Evolutionary conservation across 2,329 filamentous ascomycete species (phyloP), one percentile per base, ranked within the genome.

Genomic region (Colletotrichum liaoningense): DNA sequence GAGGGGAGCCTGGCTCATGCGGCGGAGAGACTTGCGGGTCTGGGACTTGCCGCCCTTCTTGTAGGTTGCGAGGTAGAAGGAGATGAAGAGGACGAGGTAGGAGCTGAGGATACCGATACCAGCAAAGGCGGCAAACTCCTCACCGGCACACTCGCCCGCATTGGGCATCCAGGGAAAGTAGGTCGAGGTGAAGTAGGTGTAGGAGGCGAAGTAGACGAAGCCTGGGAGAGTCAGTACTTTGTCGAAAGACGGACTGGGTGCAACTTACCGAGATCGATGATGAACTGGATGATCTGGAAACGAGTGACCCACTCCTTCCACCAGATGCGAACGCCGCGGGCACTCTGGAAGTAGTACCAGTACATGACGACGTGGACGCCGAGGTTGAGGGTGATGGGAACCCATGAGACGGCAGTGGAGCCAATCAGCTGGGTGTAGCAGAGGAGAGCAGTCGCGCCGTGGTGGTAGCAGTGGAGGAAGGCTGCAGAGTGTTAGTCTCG

Each of bases 331-430:
- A 98, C 91, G 78, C 97, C 97, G 79, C 96, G 95, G 68, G 96
- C 95, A 81, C 94, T 96, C 90, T 98, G 96, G 93, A 98, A 98
- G 91, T 98, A 98, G 92, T 98, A 98, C 95, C 95, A 98, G 93
- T 98, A 98, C 96, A 98, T 98, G 82, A 98, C 94, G 72, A 98
- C 96, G 86, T 98, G 96, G 68, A 98, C 96, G 76, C 91, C 91
- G 81, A 98, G 87, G 90, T 98, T 98, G 79, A 98, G 91, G 67
- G 91, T 93, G 83, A 98, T 98, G 75, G 93, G 92, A 69, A 98
- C 94, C 96, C 96, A 98, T 74, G 95, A 97, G 70, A 98, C 96
- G 56, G 96, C 90, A 58, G 96, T 98, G 81, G 94, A 91, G 78
- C 96, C 96, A 80, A 98, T 93, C 77, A 98, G 91, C 88, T 98